Evolutionary conservation across 148 eudicot species (phyloP).

Genomic region (Cornus suecica): DNA sequence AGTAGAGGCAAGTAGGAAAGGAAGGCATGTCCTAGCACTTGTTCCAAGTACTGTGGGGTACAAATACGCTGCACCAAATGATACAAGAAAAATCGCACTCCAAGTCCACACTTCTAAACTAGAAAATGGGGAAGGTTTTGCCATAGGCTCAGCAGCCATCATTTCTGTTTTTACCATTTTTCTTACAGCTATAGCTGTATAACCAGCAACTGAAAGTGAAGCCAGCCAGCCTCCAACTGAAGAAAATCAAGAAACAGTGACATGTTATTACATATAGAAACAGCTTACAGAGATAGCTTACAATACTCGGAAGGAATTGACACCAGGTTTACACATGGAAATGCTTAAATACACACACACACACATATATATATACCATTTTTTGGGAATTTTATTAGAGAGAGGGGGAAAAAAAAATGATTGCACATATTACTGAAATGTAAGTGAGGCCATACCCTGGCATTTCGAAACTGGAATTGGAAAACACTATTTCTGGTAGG

Average conservation of each 20-base stretch:
- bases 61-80: constrained; percentile 55
- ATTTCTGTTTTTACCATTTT: constrained; percentile 84
- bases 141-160: constrained; percentile 93
- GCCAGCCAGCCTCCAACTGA: constrained; percentile 99
- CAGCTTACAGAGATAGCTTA: neutral
- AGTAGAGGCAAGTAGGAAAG: constrained; percentile 88
- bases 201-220: constrained; percentile 87
- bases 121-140: constrained; percentile 87
- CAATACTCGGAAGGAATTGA: no score
- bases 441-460: no score
- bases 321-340: neutral
- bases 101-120: constrained; percentile 63
- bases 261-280: neutral
- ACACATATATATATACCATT: no score
- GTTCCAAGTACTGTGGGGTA: constrained; percentile 79
- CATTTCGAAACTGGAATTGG: no score
- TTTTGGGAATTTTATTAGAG: no score
- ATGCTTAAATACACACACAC: neutral
- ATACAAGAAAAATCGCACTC: constrained; percentile 61
- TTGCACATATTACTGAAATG: no score
- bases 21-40: constrained; percentile 81
- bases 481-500: no score
- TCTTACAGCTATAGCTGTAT: constrained; percentile 82
- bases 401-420: no score
- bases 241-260: constrained; percentile 13